Conservation (phyloP, 768 basidiomycete species). For the Mycena haematopus region DNA sequence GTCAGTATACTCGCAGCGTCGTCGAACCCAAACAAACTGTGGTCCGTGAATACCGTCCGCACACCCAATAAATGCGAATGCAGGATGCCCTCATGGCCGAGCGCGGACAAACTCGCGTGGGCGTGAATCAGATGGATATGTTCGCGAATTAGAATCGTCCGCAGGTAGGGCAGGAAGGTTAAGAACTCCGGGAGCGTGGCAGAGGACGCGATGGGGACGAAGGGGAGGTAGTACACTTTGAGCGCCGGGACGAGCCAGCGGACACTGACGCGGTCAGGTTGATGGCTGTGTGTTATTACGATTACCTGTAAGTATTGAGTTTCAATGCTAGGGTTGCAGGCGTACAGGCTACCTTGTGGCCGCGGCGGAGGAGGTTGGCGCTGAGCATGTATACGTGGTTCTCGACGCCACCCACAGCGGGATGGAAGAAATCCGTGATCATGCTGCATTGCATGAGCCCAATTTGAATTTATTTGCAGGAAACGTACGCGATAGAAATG, state of each 20-base stretch:
- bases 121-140: conserved; percentile 88
- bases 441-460: conserved; percentile 57
- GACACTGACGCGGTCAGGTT: conserved; percentile 84
- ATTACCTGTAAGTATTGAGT: conserved; percentile 66
- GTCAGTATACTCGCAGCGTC: conserved; percentile 97
- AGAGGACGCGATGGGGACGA: conserved; percentile 85
- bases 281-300: conserved; percentile 92
- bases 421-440: conserved; percentile 97
- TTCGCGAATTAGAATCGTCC: conserved; percentile 88
- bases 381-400: conserved; percentile 95
- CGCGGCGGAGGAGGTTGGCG: conserved; percentile 77
- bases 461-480: neutral
- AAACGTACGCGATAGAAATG: conserved; percentile 45
- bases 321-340: neutral
- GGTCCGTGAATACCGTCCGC: conserved; percentile 95
- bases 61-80: conserved; percentile 89
- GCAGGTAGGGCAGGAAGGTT: conserved; percentile 88
- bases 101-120: conserved; percentile 87
- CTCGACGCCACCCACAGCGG: conserved; percentile 93
- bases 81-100: conserved; percentile 92
- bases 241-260: conserved; percentile 87
- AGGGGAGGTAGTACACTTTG: conserved; percentile 95
- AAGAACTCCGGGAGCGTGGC: conserved; percentile 96
- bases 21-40: conserved; percentile 95
- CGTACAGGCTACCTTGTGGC: conserved; percentile 73